Conservation (phyloP, 768 basidiomycete genomes). For the Hericium rajendrae region DNA sequence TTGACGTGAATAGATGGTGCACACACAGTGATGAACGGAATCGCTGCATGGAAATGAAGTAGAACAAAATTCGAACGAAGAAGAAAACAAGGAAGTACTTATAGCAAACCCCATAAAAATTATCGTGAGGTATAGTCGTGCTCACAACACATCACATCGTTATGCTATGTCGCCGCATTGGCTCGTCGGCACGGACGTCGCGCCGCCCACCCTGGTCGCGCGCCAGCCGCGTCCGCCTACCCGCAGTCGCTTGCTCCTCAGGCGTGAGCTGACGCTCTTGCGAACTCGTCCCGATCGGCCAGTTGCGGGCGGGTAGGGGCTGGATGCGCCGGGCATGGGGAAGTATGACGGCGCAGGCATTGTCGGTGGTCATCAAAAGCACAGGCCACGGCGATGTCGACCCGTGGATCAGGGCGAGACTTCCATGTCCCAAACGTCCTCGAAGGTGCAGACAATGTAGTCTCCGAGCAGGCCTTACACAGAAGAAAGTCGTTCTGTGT, state of each 20-base stretch:
- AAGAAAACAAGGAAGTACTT: too few relatives aligned
- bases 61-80: too few relatives aligned
- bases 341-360: constrained; percentile 31
- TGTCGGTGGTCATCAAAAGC: constrained; percentile 32
- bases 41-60: too few relatives aligned
- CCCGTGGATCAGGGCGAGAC: constrained; percentile 20
- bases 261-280: constrained; percentile 75
- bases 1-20: too few relatives aligned
- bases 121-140: too few relatives aligned
- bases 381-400: constrained; percentile 28
- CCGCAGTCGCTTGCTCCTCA: constrained; percentile 47
- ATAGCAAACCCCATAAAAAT: too few relatives aligned
- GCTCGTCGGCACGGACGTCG: constrained; percentile 33
- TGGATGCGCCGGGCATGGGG: constrained; percentile 31
- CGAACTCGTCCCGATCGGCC: constrained; percentile 49
- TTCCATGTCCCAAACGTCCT: too few relatives aligned
- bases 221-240: constrained; percentile 53
- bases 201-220: constrained; percentile 37
- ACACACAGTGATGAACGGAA: too few relatives aligned
- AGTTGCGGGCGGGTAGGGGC: constrained; percentile 1
- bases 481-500: too few relatives aligned
- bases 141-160: constrained; percentile 29
- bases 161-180: constrained; percentile 53
- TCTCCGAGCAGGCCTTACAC: too few relatives aligned
- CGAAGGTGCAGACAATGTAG: too few relatives aligned